phyloP scores from a whole-genome alignment of 805 yeast species.

The Deakozyma indianensis region DNA sequence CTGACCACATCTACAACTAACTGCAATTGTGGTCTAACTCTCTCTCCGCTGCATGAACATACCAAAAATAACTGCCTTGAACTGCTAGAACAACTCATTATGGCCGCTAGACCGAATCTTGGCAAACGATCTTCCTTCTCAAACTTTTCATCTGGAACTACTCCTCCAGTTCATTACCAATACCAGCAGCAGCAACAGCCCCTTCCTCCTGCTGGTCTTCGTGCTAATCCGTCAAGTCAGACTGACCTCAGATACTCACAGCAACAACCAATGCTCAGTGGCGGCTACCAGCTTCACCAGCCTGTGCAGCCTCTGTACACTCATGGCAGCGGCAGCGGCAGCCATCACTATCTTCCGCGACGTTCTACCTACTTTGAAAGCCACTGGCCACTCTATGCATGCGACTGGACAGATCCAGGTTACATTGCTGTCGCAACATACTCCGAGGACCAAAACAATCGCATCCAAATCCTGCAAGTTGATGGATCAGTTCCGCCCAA shows the following conservation, averaged over 20 bases:
- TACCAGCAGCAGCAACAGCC: neutral
- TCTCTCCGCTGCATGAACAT: too few relatives aligned
- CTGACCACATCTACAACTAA: too few relatives aligned
- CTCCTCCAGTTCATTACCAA: neutral
- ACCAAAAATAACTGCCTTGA: too few relatives aligned
- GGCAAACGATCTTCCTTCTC: neutral
- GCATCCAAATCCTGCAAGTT: slow-evolving; percentile 26
- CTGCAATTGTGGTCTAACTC: too few relatives aligned
- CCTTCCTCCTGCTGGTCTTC: too few relatives aligned
- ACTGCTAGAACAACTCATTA: too few relatives aligned
- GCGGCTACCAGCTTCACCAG: neutral
- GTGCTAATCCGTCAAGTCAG: neutral
- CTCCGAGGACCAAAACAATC: slow-evolving; percentile 63
- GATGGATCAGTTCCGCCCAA: slow-evolving; percentile 3
- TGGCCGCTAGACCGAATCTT: neutral
- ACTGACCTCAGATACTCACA: neutral
- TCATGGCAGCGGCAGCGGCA: neutral
- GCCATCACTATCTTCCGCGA: slow-evolving; percentile 4
- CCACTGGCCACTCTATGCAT: slow-evolving; percentile 34
- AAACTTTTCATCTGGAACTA: neutral
- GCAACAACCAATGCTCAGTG: neutral
- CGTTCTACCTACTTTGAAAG: slow-evolving; percentile 32
- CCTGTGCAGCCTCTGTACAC: neutral
- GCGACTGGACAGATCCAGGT: slow-evolving; percentile 35
- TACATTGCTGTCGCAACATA: slow-evolving; percentile 57